These are phyloP conservation scores for Apiospora rasikravindrae DNA, from an alignment of 2,329 filamentous ascomycete species.

Conservation along the genomic window DNA sequence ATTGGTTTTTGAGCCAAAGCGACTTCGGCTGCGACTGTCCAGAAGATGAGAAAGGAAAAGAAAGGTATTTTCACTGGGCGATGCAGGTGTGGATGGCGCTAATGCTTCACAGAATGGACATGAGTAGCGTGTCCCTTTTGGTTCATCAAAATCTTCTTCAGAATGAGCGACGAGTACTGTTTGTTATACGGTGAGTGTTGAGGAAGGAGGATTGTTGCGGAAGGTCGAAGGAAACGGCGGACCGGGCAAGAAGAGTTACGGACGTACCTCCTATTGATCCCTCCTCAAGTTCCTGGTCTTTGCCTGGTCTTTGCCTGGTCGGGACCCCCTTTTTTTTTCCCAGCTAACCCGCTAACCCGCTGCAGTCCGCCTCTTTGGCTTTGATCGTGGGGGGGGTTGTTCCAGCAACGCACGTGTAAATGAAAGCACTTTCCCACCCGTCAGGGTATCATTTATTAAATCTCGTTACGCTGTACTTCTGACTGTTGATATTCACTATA, in stretches of 20 bases:
- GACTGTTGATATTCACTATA: neutral
- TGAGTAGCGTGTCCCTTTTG: neutral
- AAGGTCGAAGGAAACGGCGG: neutral
- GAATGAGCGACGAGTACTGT: conserved; percentile 3
- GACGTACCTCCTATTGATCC: neutral
- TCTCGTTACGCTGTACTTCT: too few species aligned
- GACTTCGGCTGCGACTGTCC: neutral
- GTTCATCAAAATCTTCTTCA: neutral
- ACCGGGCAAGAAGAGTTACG: neutral
- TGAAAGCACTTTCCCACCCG: neutral
- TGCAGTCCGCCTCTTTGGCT: neutral
- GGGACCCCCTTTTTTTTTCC: neutral
- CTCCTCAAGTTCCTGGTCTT: neutral
- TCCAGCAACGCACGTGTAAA: neutral
- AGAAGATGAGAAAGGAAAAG: neutral
- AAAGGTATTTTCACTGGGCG: neutral
- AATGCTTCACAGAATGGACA: conserved; percentile 3
- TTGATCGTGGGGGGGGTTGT: neutral
- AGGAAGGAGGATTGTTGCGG: neutral
- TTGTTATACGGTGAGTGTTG: neutral
- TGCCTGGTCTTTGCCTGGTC: neutral
- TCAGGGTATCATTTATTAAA: neutral
- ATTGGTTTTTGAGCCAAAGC: conserved; percentile 2
- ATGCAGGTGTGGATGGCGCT: neutral
- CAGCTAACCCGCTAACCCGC: neutral